These are phyloP conservation scores for Tanacetum coccineum DNA, from an alignment of 129 eudicot species.

Conservation along the genomic window DNA sequence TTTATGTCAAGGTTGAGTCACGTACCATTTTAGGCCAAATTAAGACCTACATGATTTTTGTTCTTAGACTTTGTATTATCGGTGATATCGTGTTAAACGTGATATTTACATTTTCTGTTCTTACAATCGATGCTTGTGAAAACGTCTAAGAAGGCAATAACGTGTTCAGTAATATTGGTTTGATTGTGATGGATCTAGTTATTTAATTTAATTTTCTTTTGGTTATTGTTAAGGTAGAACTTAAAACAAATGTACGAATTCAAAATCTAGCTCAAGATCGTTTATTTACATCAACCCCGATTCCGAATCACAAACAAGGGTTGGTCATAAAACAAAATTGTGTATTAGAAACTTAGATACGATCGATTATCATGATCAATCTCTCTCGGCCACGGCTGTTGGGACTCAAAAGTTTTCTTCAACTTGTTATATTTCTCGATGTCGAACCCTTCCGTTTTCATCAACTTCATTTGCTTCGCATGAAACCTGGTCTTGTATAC, in stretches of 20 bases:
- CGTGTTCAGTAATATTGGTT: too few relatives aligned
- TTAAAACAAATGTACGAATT: background rate
- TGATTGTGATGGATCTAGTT: too few relatives aligned
- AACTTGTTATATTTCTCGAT: conserved; percentile 53
- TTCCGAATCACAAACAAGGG: conserved; percentile 11
- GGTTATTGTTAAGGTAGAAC: background rate
- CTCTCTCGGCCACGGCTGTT: conserved; percentile 12
- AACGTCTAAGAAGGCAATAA: too few relatives aligned
- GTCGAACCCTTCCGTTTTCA: conserved; percentile 64
- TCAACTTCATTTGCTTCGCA: conserved; percentile 53
- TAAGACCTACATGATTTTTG: too few relatives aligned
- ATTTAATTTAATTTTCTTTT: background rate
- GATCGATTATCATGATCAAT: background rate
- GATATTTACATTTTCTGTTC: too few relatives aligned
- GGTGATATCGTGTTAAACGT: too few relatives aligned
- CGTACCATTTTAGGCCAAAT: too few relatives aligned
- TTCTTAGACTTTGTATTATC: too few relatives aligned
- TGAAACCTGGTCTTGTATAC: conserved; percentile 66
- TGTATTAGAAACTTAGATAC: conserved; percentile 4
- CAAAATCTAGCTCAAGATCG: conserved; percentile 1
- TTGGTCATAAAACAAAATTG: conserved; percentile 18
- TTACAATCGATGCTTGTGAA: too few relatives aligned
- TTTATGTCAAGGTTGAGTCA: too few relatives aligned
- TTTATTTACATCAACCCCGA: conserved; percentile 14
- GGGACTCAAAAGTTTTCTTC: conserved; percentile 44